A percentile compares a stretch with the other conserved stretches of the same genome.
phyloP scores from a whole-genome alignment of 1,284 basidiomycete species.

The Naganishia albida region DNA sequence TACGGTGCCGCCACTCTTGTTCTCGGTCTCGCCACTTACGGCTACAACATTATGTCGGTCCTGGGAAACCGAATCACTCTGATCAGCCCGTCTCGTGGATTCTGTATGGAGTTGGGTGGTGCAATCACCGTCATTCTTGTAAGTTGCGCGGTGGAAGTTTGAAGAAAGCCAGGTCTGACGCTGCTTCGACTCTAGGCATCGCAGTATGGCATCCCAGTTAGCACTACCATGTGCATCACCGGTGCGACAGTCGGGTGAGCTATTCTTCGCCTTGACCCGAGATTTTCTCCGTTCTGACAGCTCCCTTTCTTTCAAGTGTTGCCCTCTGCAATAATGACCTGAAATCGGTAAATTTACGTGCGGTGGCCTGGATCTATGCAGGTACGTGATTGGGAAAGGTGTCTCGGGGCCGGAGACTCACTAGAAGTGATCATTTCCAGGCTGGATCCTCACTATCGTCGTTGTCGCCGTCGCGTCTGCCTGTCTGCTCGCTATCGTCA shows the following conservation, averaged over 20 bases:
- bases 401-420: slow-evolving; percentile 40
- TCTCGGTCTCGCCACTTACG: slow-evolving; percentile 54
- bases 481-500: slow-evolving; percentile 51
- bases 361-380: slow-evolving; percentile 39
- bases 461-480: slow-evolving; percentile 52
- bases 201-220: slow-evolving; percentile 51
- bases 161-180: background rate
- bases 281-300: slow-evolving; percentile 32
- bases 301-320: slow-evolving; percentile 20
- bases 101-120: slow-evolving; percentile 58
- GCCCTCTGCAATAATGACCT: slow-evolving; percentile 44
- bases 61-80: slow-evolving; percentile 57
- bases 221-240: slow-evolving; percentile 52
- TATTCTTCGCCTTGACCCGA: background rate
- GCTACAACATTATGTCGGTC: slow-evolving; percentile 52
- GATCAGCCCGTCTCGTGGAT: slow-evolving; percentile 57
- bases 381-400: background rate
- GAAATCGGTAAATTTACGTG: slow-evolving; percentile 43
- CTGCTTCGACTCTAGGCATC: background rate
- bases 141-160: background rate
- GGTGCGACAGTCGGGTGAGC: slow-evolving; percentile 48
- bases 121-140: slow-evolving; percentile 57
- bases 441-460: slow-evolving; percentile 48
- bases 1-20: slow-evolving; percentile 54
- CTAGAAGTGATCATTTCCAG: slow-evolving; percentile 39